phyloP scores from a whole-genome alignment of 768 basidiomycete species.

The Dentipellis fragilis region DNA sequence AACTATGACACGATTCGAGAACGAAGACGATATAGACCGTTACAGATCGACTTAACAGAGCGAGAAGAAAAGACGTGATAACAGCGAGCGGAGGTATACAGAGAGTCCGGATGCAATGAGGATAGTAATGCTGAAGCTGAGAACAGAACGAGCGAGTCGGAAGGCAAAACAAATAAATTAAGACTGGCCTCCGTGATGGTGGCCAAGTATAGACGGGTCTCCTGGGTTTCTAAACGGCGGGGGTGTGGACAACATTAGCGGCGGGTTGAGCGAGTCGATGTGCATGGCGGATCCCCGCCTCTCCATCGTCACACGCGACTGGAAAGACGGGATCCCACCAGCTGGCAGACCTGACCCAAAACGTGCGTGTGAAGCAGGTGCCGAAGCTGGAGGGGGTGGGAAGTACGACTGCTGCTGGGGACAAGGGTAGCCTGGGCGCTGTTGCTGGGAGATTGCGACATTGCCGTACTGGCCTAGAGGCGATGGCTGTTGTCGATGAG shows the following conservation, averaged over 20 bases:
- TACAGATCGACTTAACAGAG: not conserved
- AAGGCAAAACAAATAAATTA: not conserved
- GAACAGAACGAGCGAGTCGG: conserved; percentile 1
- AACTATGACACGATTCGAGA: not conserved
- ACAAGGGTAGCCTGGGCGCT: not conserved
- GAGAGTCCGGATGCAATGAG: too few relatives aligned
- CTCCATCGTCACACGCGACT: not conserved
- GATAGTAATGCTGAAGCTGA: not conserved
- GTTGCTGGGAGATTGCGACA: not conserved
- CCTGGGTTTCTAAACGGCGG: not conserved
- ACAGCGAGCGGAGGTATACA: too few relatives aligned
- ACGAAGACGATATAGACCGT: conserved; percentile 4
- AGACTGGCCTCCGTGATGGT: too few relatives aligned
- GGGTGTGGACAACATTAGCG: not conserved
- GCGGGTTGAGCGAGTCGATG: not conserved
- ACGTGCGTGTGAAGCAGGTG: not conserved
- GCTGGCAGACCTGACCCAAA: not conserved
- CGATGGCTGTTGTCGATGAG: not conserved
- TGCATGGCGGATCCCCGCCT: not conserved
- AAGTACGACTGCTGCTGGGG: not conserved
- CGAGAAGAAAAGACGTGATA: too few relatives aligned
- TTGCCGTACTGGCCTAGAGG: not conserved
- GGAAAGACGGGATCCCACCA: not conserved
- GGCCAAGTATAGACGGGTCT: not conserved
- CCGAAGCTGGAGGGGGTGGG: not conserved